A percentile compares a stretch with the other conserved stretches of the same genome.
Evolutionary conservation across 208 protist species (phyloP).

Genomic region (Leishmania tropica): DNA sequence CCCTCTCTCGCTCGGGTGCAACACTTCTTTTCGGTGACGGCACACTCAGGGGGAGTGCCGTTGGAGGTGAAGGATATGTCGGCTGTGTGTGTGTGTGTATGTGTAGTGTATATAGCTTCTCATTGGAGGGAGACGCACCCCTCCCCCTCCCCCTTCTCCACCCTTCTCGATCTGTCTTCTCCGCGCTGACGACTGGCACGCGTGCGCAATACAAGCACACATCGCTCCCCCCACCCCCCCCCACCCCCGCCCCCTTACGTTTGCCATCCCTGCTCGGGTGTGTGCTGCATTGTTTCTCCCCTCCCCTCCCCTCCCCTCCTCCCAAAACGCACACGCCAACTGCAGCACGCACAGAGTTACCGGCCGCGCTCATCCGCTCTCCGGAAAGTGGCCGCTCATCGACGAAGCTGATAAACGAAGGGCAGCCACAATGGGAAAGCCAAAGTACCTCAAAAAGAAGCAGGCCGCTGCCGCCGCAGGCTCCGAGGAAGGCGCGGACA

Average conservation of each 20-base stretch:
- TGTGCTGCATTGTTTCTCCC: not conserved
- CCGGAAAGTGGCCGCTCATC: not conserved
- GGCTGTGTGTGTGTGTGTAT: not conserved
- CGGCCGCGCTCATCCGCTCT: not conserved
- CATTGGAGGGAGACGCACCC: not conserved
- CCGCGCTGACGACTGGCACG: not conserved
- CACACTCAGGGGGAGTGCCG: not conserved
- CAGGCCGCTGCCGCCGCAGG: constrained; percentile 46
- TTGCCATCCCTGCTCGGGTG: not conserved
- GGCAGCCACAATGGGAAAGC: constrained; percentile 62
- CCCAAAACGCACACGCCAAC: not conserved
- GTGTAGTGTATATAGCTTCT: not conserved
- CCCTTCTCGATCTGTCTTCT: not conserved
- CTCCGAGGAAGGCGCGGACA: constrained; percentile 18
- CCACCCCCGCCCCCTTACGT: no score
- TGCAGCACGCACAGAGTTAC: not conserved
- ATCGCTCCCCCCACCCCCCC: no score
- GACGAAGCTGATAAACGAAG: no score
- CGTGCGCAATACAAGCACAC: not conserved
- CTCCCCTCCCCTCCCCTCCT: not conserved
- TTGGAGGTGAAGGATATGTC: not conserved
- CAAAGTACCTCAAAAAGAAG: constrained; percentile 88
- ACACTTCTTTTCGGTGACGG: not conserved
- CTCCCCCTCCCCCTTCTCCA: not conserved
- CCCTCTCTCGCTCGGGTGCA: not conserved